phyloP scores from a whole-genome alignment of 805 yeast species.

The Yarrowia osloensis region DNA sequence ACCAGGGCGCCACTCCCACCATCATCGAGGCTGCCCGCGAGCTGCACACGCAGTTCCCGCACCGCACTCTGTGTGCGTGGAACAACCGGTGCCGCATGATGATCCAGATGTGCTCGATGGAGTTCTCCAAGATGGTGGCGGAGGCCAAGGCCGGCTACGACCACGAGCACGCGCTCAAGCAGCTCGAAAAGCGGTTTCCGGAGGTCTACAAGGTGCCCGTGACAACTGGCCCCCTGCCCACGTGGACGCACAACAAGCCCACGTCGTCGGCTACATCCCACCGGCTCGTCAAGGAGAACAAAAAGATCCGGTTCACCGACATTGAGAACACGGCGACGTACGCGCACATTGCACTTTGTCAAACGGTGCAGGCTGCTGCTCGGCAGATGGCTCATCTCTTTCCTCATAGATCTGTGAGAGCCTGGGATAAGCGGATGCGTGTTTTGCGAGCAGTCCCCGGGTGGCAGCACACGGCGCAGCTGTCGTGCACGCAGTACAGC shows the following conservation, averaged over 20 bases:
- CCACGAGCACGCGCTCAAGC: neutral
- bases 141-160: slow-evolving; percentile 8
- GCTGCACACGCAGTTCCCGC: slow-evolving; percentile 23
- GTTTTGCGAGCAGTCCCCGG: slow-evolving; percentile 1
- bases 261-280: neutral
- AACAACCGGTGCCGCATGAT: slow-evolving; percentile 23
- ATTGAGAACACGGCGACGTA: slow-evolving; percentile 12
- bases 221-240: neutral
- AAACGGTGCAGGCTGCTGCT: slow-evolving; percentile 25
- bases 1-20: slow-evolving; percentile 10
- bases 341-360: slow-evolving; percentile 15
- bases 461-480: slow-evolving; percentile 10
- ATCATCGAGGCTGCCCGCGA: slow-evolving; percentile 23
- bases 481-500: neutral
- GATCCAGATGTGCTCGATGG: slow-evolving; percentile 5
- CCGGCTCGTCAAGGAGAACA: slow-evolving; percentile 24
- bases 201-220: slow-evolving; percentile 5
- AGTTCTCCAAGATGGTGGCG: neutral
- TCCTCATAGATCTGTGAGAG: slow-evolving; percentile 25
- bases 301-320: slow-evolving; percentile 13
- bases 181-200: slow-evolving; percentile 16
- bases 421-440: slow-evolving; percentile 28
- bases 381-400: slow-evolving; percentile 27
- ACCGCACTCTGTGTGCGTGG: slow-evolving; percentile 18
- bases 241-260: slow-evolving; percentile 15